phyloP scores from a whole-genome alignment of 331 rosid species.

The Quercus lobata region DNA sequence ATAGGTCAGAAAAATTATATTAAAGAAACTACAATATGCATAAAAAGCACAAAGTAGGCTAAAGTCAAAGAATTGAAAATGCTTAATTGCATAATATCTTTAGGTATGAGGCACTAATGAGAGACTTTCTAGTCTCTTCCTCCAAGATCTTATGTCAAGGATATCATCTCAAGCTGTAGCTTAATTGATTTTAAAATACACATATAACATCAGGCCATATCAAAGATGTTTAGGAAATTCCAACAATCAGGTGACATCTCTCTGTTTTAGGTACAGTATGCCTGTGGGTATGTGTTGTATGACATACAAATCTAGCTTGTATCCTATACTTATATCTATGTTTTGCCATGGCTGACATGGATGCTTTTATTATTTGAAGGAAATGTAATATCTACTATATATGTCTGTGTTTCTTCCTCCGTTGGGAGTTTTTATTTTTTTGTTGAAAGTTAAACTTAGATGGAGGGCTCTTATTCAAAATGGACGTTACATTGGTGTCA shows the following conservation, averaged over 20 bases:
- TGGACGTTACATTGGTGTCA: background rate
- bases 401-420: background rate
- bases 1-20: too few relatives aligned
- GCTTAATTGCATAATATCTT: constrained; percentile 1
- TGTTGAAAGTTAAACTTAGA: background rate
- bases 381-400: background rate
- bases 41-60: too few relatives aligned
- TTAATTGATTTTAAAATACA: background rate
- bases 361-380: background rate
- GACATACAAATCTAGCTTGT: background rate
- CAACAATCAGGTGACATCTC: background rate
- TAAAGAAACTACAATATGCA: too few relatives aligned
- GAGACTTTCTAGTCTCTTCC: background rate
- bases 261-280: background rate
- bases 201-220: background rate
- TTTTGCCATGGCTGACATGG: background rate
- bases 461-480: background rate
- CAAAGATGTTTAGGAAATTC: background rate
- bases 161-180: background rate
- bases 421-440: background rate
- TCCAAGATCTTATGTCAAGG: background rate
- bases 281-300: background rate
- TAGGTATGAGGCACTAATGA: constrained; percentile 7
- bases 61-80: too few relatives aligned
- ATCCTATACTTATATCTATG: background rate